Conservation (phyloP, 768 basidiomycete genomes). For the Mycena alexandri region DNA sequence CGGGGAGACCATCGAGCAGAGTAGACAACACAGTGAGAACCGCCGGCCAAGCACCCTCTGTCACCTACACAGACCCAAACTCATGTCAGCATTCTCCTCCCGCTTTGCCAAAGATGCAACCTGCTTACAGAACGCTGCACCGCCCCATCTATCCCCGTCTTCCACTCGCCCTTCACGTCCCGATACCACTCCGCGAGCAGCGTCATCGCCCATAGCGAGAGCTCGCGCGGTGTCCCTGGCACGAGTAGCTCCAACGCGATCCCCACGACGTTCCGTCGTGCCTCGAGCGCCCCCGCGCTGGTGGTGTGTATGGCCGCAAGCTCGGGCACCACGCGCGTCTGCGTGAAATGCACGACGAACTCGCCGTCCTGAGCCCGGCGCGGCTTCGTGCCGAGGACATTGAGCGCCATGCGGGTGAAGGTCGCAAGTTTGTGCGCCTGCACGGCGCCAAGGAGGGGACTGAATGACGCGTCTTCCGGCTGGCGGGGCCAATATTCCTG, state of each 20-base stretch:
- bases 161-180: constrained; percentile 54
- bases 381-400: constrained; percentile 44
- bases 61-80: constrained; percentile 51
- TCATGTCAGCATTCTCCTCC: too few relatives aligned
- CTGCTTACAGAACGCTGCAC: constrained; percentile 57
- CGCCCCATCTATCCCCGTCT: constrained; percentile 53
- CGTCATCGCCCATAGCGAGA: constrained; percentile 48
- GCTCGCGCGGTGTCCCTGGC: constrained; percentile 44
- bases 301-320: constrained; percentile 49
- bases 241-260: constrained; percentile 58
- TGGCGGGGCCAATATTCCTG: constrained; percentile 65
- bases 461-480: constrained; percentile 48
- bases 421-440: constrained; percentile 60
- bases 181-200: constrained; percentile 56
- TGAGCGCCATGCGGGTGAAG: constrained; percentile 50
- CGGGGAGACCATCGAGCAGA: constrained; percentile 59
- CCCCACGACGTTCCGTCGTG: constrained; percentile 54
- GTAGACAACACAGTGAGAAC: constrained; percentile 56
- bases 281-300: constrained; percentile 44
- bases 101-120: too few relatives aligned
- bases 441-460: constrained; percentile 61
- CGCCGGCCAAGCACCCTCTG: constrained; percentile 56
- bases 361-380: constrained; percentile 28
- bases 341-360: constrained; percentile 42
- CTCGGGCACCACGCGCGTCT: constrained; percentile 64